Evolutionary conservation across 208 protist species (phyloP).

Genomic region (Trypanosomatidae sp.): DNA sequence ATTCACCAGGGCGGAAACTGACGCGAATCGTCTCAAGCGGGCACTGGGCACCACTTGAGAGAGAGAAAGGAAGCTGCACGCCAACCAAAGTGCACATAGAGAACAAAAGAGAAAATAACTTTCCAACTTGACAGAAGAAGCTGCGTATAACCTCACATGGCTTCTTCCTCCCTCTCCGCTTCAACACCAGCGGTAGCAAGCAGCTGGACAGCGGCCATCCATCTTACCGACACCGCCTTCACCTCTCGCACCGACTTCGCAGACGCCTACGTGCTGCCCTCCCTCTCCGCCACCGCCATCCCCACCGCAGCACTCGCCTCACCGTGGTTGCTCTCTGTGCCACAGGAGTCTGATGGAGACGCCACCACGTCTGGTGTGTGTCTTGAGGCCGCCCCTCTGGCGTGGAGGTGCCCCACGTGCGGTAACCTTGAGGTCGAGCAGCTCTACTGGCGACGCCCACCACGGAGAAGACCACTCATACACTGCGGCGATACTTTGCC

Average conservation of each 20-base stretch:
- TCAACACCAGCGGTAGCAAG: background rate
- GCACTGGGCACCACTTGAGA: too few species aligned
- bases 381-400: slow-evolving; percentile 28
- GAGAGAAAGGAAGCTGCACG: too few species aligned
- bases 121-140: too few species aligned
- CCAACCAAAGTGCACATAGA: too few species aligned
- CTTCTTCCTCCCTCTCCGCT: too few species aligned
- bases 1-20: too few species aligned
- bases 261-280: slow-evolving; percentile 52
- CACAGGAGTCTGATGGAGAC: background rate
- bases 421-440: slow-evolving; percentile 38
- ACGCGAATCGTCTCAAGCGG: too few species aligned
- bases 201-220: background rate
- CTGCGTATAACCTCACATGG: too few species aligned
- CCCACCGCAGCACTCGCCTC: slow-evolving; percentile 23
- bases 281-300: background rate
- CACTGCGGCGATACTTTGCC: background rate
- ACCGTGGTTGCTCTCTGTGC: slow-evolving; percentile 34
- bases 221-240: slow-evolving; percentile 44
- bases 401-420: slow-evolving; percentile 47
- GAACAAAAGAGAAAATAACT: too few species aligned
- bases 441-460: slow-evolving; percentile 26
- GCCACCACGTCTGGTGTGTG: background rate
- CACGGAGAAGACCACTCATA: too few species aligned
- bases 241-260: slow-evolving; percentile 33